Base-by-base conservation (phyloP, 2,329 filamentous ascomycete genomes). In the Beauveria bassiana region DNA sequence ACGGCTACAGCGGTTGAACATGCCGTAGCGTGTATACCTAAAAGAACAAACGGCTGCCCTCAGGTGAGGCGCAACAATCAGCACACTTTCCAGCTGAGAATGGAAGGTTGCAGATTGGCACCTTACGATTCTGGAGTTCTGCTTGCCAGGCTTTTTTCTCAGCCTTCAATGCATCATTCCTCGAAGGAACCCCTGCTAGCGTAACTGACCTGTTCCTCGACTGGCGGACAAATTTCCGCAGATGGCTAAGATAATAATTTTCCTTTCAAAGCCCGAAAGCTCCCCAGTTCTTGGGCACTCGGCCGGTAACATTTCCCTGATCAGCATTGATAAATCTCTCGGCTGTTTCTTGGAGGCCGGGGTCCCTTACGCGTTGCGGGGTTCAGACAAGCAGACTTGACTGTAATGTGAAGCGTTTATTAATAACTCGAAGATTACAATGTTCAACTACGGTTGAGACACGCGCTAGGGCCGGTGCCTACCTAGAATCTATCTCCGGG, bases 71-170 rank as follows among this genome's bases (percentile, higher is more conserved):
- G 34, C 5, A 38, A 38, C 12, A 38, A 6, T 6, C 12, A 5
- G 34, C 34, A 16, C 12, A 16, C 5, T 38, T 38, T 38, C 2
- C 34, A 38, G 34, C 34, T 16, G 14, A 38, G 34, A 38, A 4
- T 42, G 40, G 31, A n/a, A 55, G 31, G 8, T 18, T n/a, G 18
- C n/a, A n/a, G 55, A 4, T 42, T 59, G 5, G n/a, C 47, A 26
- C 34, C 57, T 59, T 38, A 1, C 1, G 5, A 38, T 14, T 38
- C 34, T 38, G 34, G 34, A 38, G 46, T 24, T 24, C 45, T 40
- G 56, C 56, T 18, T 20, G 46, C 31, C 28, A 50, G 57, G 57
- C 57, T 59, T 59, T 26, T 38, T 51, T 46, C 57, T 59, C 57
- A 52, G 57, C 47, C 46, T 52, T 28, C 5, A 6, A 38, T 43